Evolutionary conservation across 139 green algal genomes (phyloP).

Genomic region (Auxenochlorella pyrenoidosa): DNA sequence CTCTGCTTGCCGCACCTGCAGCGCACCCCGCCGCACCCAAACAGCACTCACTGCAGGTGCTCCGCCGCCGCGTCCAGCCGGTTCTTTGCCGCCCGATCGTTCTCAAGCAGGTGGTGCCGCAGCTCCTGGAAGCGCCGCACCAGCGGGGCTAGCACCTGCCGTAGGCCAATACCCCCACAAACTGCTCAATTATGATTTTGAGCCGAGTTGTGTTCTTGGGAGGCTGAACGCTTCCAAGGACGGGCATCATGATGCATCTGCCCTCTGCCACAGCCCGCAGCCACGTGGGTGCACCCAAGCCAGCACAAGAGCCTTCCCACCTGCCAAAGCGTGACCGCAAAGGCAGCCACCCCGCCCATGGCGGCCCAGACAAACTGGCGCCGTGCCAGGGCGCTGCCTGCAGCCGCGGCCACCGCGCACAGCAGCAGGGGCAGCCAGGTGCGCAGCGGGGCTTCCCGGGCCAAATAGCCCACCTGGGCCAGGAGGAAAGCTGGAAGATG

Average conservation of each 20-base stretch:
- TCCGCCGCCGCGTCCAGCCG: conserved; percentile 16
- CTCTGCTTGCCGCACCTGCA: not conserved
- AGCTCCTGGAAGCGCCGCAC: conserved; percentile 23
- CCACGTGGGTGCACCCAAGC: not conserved
- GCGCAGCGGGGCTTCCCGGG: not conserved
- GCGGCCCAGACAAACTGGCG: not conserved
- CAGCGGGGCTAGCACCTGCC: conserved; percentile 17
- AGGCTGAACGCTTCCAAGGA: too few species aligned
- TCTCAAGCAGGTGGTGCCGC: conserved; percentile 7
- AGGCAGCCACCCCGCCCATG: not conserved
- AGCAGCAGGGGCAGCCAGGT: conserved; percentile 22
- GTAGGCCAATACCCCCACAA: too few species aligned
- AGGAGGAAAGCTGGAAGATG: too few species aligned
- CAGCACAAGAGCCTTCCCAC: not conserved
- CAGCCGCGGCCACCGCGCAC: not conserved
- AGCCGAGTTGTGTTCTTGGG: too few species aligned
- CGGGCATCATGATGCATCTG: not conserved
- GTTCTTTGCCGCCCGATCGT: not conserved
- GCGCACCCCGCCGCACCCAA: not conserved
- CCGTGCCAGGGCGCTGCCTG: not conserved
- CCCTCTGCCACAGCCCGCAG: too few species aligned
- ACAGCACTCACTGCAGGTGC: not conserved
- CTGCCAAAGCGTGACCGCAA: conserved; percentile 7
- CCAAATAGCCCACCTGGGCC: conserved; percentile 6
- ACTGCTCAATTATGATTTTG: too few species aligned